Conservation (phyloP, 139 green algal species). For the Gonium pectorale region DNA sequence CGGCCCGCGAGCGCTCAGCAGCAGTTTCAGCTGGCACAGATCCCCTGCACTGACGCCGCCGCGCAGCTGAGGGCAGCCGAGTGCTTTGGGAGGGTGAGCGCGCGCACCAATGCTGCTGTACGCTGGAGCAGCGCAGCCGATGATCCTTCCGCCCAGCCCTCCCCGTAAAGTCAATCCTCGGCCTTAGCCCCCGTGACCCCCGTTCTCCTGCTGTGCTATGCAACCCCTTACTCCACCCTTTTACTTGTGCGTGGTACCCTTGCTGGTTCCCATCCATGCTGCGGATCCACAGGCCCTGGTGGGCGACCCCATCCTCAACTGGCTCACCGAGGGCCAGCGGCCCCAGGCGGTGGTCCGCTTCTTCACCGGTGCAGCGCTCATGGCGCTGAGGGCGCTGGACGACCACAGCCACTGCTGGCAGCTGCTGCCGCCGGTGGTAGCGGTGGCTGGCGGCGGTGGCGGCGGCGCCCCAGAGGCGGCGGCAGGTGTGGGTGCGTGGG, state of each 20-base stretch:
- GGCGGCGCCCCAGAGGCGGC: no score
- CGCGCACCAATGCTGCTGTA: no score
- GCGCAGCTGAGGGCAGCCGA: neutral
- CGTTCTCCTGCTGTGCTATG: neutral
- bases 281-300: conserved; percentile 9
- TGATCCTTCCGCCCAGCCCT: neutral
- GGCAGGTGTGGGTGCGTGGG: no score
- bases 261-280: no score
- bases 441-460: neutral
- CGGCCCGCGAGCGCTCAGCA: no score
- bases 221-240: neutral
- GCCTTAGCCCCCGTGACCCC: neutral
- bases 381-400: neutral
- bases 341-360: neutral
- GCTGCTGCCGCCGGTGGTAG: neutral
- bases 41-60: neutral
- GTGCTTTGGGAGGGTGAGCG: neutral
- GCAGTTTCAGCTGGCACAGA: no score
- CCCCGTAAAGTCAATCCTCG: neutral
- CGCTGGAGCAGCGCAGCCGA: neutral
- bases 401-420: neutral
- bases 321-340: neutral
- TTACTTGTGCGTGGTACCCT: neutral
- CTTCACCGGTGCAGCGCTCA: neutral
- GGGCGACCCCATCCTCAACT: neutral